phyloP scores from a whole-genome alignment of 1,139 yeast species.

The Hansenula lynferdii region DNA sequence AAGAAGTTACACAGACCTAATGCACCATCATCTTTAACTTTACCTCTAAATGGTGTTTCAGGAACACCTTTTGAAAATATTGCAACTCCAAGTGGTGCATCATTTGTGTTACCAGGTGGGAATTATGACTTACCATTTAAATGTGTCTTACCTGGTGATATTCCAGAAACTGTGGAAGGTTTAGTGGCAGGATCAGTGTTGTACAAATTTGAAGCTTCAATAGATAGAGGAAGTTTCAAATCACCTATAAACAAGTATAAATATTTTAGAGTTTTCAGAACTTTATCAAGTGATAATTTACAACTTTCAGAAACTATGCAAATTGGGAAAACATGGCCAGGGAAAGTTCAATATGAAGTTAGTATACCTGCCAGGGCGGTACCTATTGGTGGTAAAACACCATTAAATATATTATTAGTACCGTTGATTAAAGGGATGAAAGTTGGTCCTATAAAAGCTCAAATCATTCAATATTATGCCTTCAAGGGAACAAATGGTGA shows the following conservation, averaged over 20 bases:
- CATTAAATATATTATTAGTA: constrained; percentile 47
- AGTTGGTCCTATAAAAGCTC: constrained; percentile 42
- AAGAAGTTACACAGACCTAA: constrained; percentile 18
- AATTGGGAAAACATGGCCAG: constrained; percentile 60
- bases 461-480: constrained; percentile 49
- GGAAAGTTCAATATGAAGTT: constrained; percentile 60
- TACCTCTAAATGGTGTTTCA: constrained; percentile 23
- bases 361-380: constrained; percentile 51
- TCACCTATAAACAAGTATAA: constrained; percentile 26
- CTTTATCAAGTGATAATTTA: constrained; percentile 47
- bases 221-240: constrained; percentile 43
- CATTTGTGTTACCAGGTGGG: constrained; percentile 52
- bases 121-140: constrained; percentile 64
- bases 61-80: constrained; percentile 34
- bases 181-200: constrained; percentile 49
- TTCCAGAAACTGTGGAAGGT: constrained; percentile 68
- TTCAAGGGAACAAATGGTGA: constrained; percentile 33
- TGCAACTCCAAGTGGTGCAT: constrained; percentile 19
- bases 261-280: constrained; percentile 46
- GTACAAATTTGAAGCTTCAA: constrained; percentile 48
- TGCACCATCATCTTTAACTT: constrained; percentile 21
- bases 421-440: constrained; percentile 57
- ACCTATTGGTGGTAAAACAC: constrained; percentile 53
- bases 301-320: constrained; percentile 51
- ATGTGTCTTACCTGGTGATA: constrained; percentile 49